Conservation (phyloP, 208 protist genomes). For the Leishmania guyanensis region DNA sequence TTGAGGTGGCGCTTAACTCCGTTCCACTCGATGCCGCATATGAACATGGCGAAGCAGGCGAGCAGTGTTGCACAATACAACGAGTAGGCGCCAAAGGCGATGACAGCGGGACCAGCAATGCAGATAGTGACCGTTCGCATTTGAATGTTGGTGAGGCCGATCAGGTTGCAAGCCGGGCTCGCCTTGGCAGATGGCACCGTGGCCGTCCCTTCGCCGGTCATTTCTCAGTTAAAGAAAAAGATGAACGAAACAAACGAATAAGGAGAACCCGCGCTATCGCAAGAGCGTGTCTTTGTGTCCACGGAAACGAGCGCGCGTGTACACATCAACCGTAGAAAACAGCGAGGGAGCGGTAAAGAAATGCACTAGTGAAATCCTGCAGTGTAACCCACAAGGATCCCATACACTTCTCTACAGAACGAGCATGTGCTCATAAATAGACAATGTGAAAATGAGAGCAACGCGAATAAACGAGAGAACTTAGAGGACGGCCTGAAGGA, state of each 20-base stretch:
- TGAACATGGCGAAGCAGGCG: slow-evolving; percentile 48
- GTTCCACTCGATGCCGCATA: slow-evolving; percentile 74
- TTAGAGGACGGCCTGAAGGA: neutral
- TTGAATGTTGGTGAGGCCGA: slow-evolving; percentile 55
- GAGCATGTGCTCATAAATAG: neutral
- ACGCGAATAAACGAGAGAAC: neutral
- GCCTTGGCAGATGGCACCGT: neutral
- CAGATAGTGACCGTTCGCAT: slow-evolving; percentile 65
- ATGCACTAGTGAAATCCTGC: neutral
- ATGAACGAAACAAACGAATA: too few species aligned
- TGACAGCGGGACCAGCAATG: slow-evolving; percentile 49
- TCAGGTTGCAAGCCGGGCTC: slow-evolving; percentile 18
- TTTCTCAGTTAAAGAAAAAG: neutral
- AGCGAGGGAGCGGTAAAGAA: neutral
- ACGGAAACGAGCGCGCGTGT: neutral
- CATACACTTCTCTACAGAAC: neutral
- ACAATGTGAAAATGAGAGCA: neutral
- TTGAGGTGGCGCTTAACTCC: slow-evolving; percentile 88
- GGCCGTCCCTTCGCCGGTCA: neutral
- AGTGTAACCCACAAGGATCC: neutral
- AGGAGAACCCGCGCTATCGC: neutral
- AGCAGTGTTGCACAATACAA: slow-evolving; percentile 46
- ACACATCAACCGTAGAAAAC: neutral
- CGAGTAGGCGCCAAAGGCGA: slow-evolving; percentile 43
- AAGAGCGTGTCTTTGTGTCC: neutral